Evolutionary conservation across 1,284 basidiomycete genomes (phyloP).

Genomic region (Lignosus rhinocerotis): DNA sequence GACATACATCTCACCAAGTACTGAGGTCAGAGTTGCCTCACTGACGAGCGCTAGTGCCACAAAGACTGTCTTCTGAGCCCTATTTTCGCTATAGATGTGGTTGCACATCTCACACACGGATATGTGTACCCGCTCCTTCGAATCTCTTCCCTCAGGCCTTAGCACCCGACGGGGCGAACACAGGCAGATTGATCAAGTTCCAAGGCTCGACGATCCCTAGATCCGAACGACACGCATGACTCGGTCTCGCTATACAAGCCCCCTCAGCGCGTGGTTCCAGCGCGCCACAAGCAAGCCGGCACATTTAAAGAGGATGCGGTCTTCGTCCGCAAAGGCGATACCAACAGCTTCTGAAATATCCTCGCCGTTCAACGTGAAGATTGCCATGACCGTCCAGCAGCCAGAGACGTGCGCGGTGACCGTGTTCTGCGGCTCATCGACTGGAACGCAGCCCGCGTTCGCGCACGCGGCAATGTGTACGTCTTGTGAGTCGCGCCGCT

Average conservation of each 20-base stretch:
- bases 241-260: neutral
- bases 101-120: conserved; percentile 4
- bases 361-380: conserved; percentile 12
- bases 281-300: conserved; percentile 8
- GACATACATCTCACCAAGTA: neutral
- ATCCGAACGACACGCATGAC: conserved; percentile 8
- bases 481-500: conserved; percentile 29
- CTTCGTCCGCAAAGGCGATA: neutral
- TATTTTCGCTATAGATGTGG: neutral
- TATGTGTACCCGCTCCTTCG: neutral
- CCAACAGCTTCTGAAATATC: conserved; percentile 1
- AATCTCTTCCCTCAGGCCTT: no score
- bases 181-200: no score
- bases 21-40: neutral
- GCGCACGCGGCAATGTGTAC: conserved; percentile 68
- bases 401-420: conserved; percentile 48
- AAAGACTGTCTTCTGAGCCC: neutral
- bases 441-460: conserved; percentile 63
- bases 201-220: no score
- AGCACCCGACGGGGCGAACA: no score
- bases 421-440: conserved; percentile 80
- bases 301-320: conserved; percentile 1
- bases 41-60: neutral
- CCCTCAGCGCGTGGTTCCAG: conserved; percentile 16
- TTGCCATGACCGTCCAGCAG: conserved; percentile 1